Conservation (phyloP, 2,329 filamentous ascomycete genomes). For the Albophoma yamanashiensis region DNA sequence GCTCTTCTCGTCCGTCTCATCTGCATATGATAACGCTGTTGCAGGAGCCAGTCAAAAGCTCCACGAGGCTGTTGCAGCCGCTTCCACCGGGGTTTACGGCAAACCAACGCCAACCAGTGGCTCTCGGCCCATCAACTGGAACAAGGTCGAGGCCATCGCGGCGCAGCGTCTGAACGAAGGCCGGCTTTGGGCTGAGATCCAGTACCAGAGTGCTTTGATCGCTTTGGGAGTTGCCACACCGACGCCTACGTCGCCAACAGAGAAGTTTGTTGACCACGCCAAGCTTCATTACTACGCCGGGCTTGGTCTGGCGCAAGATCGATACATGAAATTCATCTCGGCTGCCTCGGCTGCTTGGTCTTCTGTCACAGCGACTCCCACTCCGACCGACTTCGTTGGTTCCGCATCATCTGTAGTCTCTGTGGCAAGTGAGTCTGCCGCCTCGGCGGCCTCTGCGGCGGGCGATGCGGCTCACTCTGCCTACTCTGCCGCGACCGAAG, state of each 20-base stretch:
- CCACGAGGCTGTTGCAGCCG: conserved; percentile 41
- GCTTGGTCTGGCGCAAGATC: conserved; percentile 65
- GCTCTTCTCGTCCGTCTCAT: conserved; percentile 57
- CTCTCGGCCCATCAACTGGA: conserved; percentile 34
- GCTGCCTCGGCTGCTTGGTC: conserved; percentile 62
- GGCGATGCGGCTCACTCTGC: conserved; percentile 41
- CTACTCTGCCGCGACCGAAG: conserved; percentile 32
- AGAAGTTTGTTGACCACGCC: conserved; percentile 50
- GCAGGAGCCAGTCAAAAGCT: conserved; percentile 50
- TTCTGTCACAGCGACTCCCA: conserved; percentile 46
- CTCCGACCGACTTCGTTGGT: conserved; percentile 40
- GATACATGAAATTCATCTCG: conserved; percentile 64
- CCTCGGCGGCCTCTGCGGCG: conserved; percentile 33
- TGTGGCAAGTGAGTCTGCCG: conserved; percentile 34
- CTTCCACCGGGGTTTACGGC: conserved; percentile 38
- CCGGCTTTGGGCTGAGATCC: conserved; percentile 58
- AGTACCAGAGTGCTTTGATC: conserved; percentile 58
- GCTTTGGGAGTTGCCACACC: conserved; percentile 51
- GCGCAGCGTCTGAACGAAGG: conserved; percentile 60
- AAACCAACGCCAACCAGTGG: conserved; percentile 31
- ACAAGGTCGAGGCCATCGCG: conserved; percentile 51
- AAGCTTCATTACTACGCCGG: conserved; percentile 65
- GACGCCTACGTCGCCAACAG: conserved; percentile 35
- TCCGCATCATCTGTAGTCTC: conserved; percentile 40
- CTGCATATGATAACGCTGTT: conserved; percentile 56